Evolutionary conservation across 2,329 filamentous ascomycete genomes (phyloP), one percentile per base, ranked within the genome.

Genomic region (Cadophora malorum): DNA sequence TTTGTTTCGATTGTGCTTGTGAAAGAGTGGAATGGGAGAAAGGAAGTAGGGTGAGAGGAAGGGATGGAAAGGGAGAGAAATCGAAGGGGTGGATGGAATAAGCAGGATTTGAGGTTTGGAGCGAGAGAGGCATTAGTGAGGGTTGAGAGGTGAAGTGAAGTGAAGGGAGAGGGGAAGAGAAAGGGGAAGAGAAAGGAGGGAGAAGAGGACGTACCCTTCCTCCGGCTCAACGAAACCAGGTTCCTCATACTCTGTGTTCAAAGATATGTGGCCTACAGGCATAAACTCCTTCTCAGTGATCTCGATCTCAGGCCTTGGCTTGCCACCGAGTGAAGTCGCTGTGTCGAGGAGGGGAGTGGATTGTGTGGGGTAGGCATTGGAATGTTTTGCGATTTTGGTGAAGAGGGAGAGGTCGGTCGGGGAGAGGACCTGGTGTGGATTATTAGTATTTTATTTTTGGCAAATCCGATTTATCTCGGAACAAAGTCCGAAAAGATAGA

Each of bases 221-320:
- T 53, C 52, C 14, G 64, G 31, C 25, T 71, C 67, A 2, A 41
- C 56, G 21, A 63, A 64, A 33, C 50, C 63, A 1, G 33, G 33
- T 9, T 63, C 61, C 9, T 69, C 67, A 41, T 59, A 69, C 23
- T 66, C 50, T 0, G 62, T 47, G 28, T 73, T 70, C 5, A 76
- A 63, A 14, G 71, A 72, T 21, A 77, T 73, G 53, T 77, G 75
- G 1, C 75, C 75, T 0, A 75, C 61, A 6, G 75, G 74, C 10
- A 72, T 61, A 59, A 76, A 76, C 2, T 58, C 25, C 55, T n/a
- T n/a, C 23, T 25, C 19, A 25, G n/a, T 45, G 23, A 45, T 38
- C 10, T 69, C 62, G 25, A 38, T 31, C 10, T 68, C 62, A 10
- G 49, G 61, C 9, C 70, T 65, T 2, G 67, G 52, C 45, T 67